Base-by-base conservation (phyloP, 371 early-diverging fungal species). In the Rhizopus sp. region DNA sequence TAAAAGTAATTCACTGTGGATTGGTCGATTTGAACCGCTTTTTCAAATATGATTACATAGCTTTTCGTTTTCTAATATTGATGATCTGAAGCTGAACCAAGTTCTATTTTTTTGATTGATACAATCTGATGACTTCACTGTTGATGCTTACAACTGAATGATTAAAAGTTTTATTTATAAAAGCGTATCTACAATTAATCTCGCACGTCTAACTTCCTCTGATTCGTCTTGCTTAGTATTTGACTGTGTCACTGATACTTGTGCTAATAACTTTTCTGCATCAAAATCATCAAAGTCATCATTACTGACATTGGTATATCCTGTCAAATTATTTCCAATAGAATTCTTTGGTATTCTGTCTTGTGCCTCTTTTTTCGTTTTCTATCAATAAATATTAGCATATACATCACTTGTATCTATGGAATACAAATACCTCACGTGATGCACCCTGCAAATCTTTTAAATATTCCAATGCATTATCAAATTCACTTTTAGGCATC, bases 201-300 rank as follows among this genome's bases (percentile, higher is more conserved):
- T 65, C 7, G 74, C 74, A 31, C 74, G 55, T 54, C 64, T 64
- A 53, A 62, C 42, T 42, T 64, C 54, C 55, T 10, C n/a, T 15
- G 52, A 44, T 38, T 63, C 53, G 15, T 66, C 60, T 16, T 69
- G 58, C 34, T 61, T 32, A 10, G 29, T 39, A 46, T 34, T 46
- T 23, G 49, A n/a, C 50, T 49, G 55, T 34, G 33, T 48, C 29
- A 48, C 30, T 23, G 61, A 35, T 32, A 61, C 63, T 44, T 54
- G 62, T 31, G 68, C 67, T 40, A 76, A 59, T 54, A 73, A 41
- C 41, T 73, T 73, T 62, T 76, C 77, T 30, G 77, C 78, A 64
- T 77, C 74, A 52, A 72, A 73, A 47, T 69, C 70, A 56, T 73
- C 74, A 15, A n/a, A n/a, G n/a, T 63, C 66, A 46, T 73, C 68